A percentile compares a stretch with the other conserved stretches of the same genome.
phyloP scores from a whole-genome alignment of 2,329 filamentous ascomycete species.

The Penicillium verrucosum region DNA sequence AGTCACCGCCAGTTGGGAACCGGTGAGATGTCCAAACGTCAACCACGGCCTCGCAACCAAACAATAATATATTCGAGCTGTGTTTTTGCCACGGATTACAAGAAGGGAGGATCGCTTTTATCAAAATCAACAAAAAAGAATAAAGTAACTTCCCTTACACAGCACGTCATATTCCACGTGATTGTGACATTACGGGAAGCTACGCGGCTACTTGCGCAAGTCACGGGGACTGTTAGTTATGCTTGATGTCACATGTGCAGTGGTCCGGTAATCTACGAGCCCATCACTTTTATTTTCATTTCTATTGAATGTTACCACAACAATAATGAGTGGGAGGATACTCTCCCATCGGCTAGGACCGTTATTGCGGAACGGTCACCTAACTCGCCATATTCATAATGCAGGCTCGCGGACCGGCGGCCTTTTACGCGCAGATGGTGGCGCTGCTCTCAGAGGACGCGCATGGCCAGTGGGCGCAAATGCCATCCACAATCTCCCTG shows the following conservation, averaged over 20 bases:
- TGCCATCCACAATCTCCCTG: constrained; percentile 75
- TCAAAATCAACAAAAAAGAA: constrained; percentile 6
- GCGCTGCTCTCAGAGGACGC: constrained; percentile 59
- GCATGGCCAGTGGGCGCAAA: constrained; percentile 75
- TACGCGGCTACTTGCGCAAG: constrained; percentile 33
- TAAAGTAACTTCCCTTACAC: constrained; percentile 22
- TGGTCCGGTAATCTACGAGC: constrained; percentile 10
- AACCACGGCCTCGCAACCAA: neutral
- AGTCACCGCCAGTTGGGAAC: constrained; percentile 20
- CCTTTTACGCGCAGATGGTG: constrained; percentile 63
- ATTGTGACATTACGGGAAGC: constrained; percentile 27
- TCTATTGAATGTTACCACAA: constrained; percentile 37
- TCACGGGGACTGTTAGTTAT: constrained; percentile 27
- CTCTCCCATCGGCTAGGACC: constrained; percentile 70
- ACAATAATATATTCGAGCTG: neutral
- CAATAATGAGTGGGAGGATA: constrained; percentile 68
- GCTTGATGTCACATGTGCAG: constrained; percentile 22
- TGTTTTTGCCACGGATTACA: neutral
- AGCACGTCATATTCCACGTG: constrained; percentile 34
- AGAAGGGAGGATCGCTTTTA: neutral
- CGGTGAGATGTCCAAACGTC: constrained; percentile 3
- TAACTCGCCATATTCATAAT: constrained; percentile 63
- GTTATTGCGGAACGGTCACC: constrained; percentile 59
- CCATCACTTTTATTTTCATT: constrained; percentile 10
- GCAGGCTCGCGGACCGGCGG: constrained; percentile 62